phyloP scores from a whole-genome alignment of 495 filamentous ascomycete species.

The Cryomyces minteri region DNA sequence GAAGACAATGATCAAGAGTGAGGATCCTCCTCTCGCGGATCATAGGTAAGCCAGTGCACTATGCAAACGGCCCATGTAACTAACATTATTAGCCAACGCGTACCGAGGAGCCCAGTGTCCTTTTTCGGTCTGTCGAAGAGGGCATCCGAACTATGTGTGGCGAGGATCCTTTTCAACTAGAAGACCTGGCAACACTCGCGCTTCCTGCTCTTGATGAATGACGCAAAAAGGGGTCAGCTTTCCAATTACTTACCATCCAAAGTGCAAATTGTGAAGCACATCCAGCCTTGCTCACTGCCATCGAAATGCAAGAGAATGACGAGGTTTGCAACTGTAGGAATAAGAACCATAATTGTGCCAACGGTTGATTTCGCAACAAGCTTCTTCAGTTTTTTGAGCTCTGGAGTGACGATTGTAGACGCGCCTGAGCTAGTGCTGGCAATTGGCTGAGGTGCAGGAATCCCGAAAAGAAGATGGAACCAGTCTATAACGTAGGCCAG shows the following conservation, averaged over 20 bases:
- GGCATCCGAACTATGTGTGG: too few species aligned
- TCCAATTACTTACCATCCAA: constrained; percentile 15
- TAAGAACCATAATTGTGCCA: constrained; percentile 12
- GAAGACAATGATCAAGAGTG: too few species aligned
- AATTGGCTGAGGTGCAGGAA: not conserved
- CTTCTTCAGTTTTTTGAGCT: constrained; percentile 8
- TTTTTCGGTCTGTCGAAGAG: not conserved
- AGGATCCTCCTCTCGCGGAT: constrained; percentile 8
- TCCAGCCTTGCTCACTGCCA: constrained; percentile 19
- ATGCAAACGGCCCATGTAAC: constrained; percentile 16
- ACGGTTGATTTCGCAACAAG: constrained; percentile 6
- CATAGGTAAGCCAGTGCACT: constrained; percentile 17
- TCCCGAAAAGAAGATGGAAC: not conserved
- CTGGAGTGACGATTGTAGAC: not conserved
- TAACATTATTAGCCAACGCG: not conserved
- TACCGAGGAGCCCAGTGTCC: not conserved
- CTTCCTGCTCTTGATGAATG: too few species aligned
- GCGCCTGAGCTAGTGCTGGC: not conserved
- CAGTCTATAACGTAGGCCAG: too few species aligned
- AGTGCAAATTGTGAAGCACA: constrained; percentile 20
- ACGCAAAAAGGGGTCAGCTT: not conserved
- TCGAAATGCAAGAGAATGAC: constrained; percentile 10
- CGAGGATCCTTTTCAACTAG: too few species aligned
- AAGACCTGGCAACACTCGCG: too few species aligned
- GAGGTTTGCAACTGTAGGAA: constrained; percentile 19